These are phyloP conservation scores for Microdochium nivale DNA, from an alignment of 2,329 filamentous ascomycete species.

Conservation along the genomic window DNA sequence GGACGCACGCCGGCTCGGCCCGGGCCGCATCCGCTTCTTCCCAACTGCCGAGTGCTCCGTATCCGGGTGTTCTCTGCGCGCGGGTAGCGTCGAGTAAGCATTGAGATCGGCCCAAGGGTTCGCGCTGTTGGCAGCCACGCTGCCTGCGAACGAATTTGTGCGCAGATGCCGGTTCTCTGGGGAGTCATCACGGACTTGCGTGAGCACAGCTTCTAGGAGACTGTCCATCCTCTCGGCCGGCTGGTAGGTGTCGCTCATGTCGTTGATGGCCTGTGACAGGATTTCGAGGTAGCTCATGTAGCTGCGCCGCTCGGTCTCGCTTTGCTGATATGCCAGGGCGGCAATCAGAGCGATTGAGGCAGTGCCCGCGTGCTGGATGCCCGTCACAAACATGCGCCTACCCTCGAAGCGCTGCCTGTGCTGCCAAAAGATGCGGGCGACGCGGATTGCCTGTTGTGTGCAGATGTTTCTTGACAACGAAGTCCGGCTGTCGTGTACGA, in stretches of 20 bases:
- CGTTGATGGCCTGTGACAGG: slow-evolving; percentile 38
- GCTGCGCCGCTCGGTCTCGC: slow-evolving; percentile 25
- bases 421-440: slow-evolving; percentile 45
- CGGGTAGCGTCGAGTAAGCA: slow-evolving; percentile 16
- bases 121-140: not conserved
- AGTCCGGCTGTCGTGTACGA: slow-evolving; percentile 31
- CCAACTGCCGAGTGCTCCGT: slow-evolving; percentile 11
- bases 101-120: slow-evolving; percentile 1
- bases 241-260: slow-evolving; percentile 44
- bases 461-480: slow-evolving; percentile 41
- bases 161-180: slow-evolving; percentile 7
- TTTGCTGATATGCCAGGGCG: slow-evolving; percentile 29
- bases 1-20: slow-evolving; percentile 17
- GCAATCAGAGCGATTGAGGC: slow-evolving; percentile 45
- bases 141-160: slow-evolving; percentile 6
- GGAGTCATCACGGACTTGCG: slow-evolving; percentile 30
- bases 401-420: slow-evolving; percentile 43
- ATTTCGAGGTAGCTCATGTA: slow-evolving; percentile 42
- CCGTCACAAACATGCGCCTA: slow-evolving; percentile 39
- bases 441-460: slow-evolving; percentile 43
- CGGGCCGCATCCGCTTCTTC: slow-evolving; percentile 19
- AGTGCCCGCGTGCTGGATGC: slow-evolving; percentile 44
- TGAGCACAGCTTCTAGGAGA: slow-evolving; percentile 42
- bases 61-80: slow-evolving; percentile 21
- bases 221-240: slow-evolving; percentile 44